A percentile compares a stretch with the other conserved stretches of the same genome.
Evolutionary conservation across 306 rosid species (phyloP).

Genomic region (Inga oerstediana): DNA sequence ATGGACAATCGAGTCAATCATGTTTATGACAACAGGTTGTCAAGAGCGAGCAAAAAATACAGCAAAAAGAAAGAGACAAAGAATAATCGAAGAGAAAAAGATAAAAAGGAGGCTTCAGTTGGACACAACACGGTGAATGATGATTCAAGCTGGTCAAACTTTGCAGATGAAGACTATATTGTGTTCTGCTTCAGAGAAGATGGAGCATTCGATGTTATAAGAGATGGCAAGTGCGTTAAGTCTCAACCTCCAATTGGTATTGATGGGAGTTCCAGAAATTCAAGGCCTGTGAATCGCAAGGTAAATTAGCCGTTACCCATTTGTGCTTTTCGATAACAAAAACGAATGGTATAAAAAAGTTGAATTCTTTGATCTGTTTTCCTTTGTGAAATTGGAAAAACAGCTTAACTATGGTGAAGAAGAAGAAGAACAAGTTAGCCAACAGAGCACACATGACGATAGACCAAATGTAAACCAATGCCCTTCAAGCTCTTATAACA

Average conservation of each 20-base stretch:
- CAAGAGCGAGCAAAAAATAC: conserved; percentile 9
- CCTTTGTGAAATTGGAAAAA: neutral
- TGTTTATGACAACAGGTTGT: neutral
- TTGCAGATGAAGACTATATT: conserved; percentile 58
- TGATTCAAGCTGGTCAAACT: conserved; percentile 49
- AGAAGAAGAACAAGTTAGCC: conserved; percentile 22
- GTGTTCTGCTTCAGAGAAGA: conserved; percentile 66
- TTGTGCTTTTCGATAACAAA: neutral
- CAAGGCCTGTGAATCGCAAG: conserved; percentile 55
- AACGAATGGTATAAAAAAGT: neutral
- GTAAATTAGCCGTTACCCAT: conserved; percentile 35
- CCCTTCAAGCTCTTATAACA: conserved; percentile 25
- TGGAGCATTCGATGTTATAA: conserved; percentile 56
- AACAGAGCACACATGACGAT: conserved; percentile 33
- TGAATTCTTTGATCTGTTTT: neutral
- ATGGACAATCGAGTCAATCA: conserved; percentile 15
- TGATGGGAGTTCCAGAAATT: conserved; percentile 32
- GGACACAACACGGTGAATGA: conserved; percentile 25
- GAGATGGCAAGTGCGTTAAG: conserved; percentile 36
- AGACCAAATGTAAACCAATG: conserved; percentile 40
- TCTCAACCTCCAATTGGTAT: conserved; percentile 20
- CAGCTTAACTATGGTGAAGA: conserved; percentile 55
- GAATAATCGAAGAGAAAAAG: conserved; percentile 24
- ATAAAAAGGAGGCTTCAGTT: conserved; percentile 21
- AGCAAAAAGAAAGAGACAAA: conserved; percentile 17